Evolutionary conservation across 208 protist species (phyloP), one percentile per base, ranked within the genome.

Genomic region (Leishmania amazonensis): DNA sequence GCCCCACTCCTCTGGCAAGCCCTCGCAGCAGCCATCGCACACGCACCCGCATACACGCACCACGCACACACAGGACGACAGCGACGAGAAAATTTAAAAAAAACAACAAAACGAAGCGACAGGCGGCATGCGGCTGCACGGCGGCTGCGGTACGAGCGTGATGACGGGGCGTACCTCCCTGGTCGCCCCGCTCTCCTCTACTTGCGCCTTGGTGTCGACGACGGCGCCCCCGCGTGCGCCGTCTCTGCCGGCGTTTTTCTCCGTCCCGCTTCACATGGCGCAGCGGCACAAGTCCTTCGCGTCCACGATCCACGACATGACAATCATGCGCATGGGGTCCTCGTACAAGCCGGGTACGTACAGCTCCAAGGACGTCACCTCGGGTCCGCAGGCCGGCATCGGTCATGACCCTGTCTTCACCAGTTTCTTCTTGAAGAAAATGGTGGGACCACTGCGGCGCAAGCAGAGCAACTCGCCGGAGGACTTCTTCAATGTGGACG

Each of bases 401-500:
- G 87, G 87, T 31, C 83, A 85, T 79, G 84, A 93, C 76, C 84
- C 84, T 19, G 85, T 91, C 73, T 81, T 79, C 60, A 65, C 74
- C n/a, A 28, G 88, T 68, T 81, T 79, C 58, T 9, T 76, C 28
- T 54, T 87, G 54, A 79, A 83, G 64, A 81, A 88, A 73, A 60
- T 85, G 31, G 91, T 87, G 1, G 91, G 89, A 9, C 92, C 92
- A 53, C 86, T 97, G 70, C 70, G 83, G 68, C 91, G 91, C 11
- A 96, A 95, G 81, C 73, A 75, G n/a, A 75, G 74, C 81, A 91
- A 86, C 21, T 87, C 84, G 8, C 88, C 86, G 0, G 91, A 95
- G 75, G 91, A 96, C 72, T 95, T 87, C 78, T 79, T 96, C 17
- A 91, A 91, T 60, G 84, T 95, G 17, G 91, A 95, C 31, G 93